A percentile compares a stretch with the other conserved stretches of the same genome.
Conservation (phyloP, 345 rosid genomes). For the Erysimum cheiranthoides region DNA sequence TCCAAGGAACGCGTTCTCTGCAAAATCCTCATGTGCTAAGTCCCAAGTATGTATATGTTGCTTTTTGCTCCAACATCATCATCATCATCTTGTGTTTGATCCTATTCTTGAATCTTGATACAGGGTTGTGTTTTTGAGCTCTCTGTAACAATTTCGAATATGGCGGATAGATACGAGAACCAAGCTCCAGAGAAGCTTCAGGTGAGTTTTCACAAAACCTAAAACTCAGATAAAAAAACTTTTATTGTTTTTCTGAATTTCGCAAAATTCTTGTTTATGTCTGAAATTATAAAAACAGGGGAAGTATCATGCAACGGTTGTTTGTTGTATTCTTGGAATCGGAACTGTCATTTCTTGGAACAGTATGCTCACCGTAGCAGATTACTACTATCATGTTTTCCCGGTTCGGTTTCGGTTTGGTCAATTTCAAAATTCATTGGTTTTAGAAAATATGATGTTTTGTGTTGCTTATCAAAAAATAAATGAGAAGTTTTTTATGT, state of each 20-base stretch:
- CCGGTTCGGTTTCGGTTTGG: constrained; percentile 51
- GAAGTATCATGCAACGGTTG: constrained; percentile 57
- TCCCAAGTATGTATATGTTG: constrained; percentile 17
- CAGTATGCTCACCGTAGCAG: constrained; percentile 81
- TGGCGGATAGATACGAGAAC: constrained; percentile 28
- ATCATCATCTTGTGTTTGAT: constrained; percentile 14
- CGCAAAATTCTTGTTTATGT: constrained; percentile 16
- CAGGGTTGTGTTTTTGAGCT: constrained; percentile 69
- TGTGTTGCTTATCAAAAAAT: not conserved
- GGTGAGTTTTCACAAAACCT: constrained; percentile 22
- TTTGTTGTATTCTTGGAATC: constrained; percentile 81
- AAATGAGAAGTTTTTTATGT: not conserved
- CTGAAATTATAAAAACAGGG: constrained; percentile 54
- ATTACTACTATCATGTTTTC: constrained; percentile 75
- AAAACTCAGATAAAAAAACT: constrained; percentile 19
- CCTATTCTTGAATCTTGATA: constrained; percentile 19
- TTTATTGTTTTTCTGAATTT: not conserved
- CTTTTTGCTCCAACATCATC: not conserved
- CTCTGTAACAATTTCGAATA: constrained; percentile 9
- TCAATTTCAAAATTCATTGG: not conserved
- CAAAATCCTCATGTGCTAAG: constrained; percentile 28
- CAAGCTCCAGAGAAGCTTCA: constrained; percentile 41
- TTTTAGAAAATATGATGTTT: not conserved
- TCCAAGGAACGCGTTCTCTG: constrained; percentile 26
- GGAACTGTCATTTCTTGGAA: constrained; percentile 85